Evolutionary conservation across 352 stramenopile genomes (phyloP), one percentile per base, ranked within the genome.

Genomic region (Phytophthora citrophthora): DNA sequence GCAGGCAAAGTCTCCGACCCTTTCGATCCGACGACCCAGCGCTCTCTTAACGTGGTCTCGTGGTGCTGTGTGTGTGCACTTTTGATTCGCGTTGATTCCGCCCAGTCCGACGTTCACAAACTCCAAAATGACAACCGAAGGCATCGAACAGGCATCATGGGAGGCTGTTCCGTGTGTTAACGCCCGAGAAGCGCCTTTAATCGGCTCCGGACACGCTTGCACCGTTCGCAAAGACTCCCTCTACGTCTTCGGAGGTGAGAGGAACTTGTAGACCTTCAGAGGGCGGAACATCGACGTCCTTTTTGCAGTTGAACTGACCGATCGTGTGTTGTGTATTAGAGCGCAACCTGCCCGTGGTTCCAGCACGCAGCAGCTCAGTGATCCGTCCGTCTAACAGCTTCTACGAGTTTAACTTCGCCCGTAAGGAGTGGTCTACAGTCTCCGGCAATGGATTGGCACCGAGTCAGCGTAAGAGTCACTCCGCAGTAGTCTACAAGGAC

Each of bases 391-490:
- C 96, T 43, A 97, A 96, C 74, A 93, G 97, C 74, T 97, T 98
- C 68, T 97, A 95, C 66, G 79, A 93, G 56, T 98, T 96, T 77
- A 91, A 91, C 68, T 96, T 98, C 54, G 81, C 73, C 45, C 79
- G 72, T 36, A 89, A 89, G 52, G 66, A 84, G 43, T 95, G 87
- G 87, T 76, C 83, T 0, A 69, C 84, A 13, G 72, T 94, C 44
- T 54, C 75, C 11, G 77, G 74, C n/a, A 75, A 80, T 34, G 86
- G 81, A 9, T 50, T 77, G 23, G 80, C 74, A 34, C 94, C 96
- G 12, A 96, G 77, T 66, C 91, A 95, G 43, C 87, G 96, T 41
- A 94, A 98, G 80, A 89, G 92, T 60, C 94, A 98, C 73, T 89
- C 97, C 6, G 91, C 88, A 3, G 88, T 98, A 24, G 84, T 97